phyloP scores from a whole-genome alignment of 169 alveolate species.

The Perkinsus marinus region DNA sequence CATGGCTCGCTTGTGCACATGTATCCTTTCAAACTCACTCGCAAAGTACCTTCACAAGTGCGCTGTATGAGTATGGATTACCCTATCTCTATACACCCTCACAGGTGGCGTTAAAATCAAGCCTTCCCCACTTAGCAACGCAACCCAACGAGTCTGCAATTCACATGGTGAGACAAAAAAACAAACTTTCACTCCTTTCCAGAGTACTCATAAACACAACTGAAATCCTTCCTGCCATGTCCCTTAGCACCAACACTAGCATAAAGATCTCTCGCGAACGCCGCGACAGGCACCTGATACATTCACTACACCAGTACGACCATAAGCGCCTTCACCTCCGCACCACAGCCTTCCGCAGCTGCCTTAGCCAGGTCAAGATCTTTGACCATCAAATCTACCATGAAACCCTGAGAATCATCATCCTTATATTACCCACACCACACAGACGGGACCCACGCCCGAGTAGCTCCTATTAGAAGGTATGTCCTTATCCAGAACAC shows the following conservation, averaged over 20 bases:
- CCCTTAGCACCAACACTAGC: neutral
- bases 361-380: slow-evolving; percentile 40
- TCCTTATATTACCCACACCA: neutral
- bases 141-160: no score
- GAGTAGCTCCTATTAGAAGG: slow-evolving; percentile 38
- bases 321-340: neutral
- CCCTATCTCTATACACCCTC: no score
- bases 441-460: neutral
- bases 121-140: no score
- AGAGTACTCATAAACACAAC: neutral
- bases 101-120: no score
- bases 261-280: neutral
- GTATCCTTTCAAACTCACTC: no score
- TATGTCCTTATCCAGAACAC: slow-evolving; percentile 31
- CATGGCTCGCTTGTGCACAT: no score
- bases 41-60: no score
- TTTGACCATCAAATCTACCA: slow-evolving; percentile 30
- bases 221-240: neutral
- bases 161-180: neutral
- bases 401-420: slow-evolving; percentile 21
- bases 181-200: neutral
- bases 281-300: neutral
- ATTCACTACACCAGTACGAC: no score
- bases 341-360: slow-evolving; percentile 22
- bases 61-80: no score